Evolutionary conservation across 805 yeast species (phyloP), one percentile per base, ranked within the genome.

Genomic region (Hanseniaspora taiwanica): DNA sequence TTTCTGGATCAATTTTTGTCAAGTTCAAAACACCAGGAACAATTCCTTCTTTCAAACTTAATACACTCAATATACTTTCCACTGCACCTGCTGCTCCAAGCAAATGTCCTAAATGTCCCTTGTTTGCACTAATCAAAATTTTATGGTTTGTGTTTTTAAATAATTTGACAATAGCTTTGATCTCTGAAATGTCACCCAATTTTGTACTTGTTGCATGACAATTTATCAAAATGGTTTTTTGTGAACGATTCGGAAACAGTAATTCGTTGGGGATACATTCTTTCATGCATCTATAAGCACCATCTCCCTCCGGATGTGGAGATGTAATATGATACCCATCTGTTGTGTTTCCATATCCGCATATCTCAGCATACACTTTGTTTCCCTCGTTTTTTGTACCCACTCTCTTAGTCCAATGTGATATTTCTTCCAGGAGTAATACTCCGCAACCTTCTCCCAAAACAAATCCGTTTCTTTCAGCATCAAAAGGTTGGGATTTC

Each of bases 181-280:
- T 76, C 54, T 91, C 99, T 1, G 95, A 91, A 16, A 75, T 62
- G 53, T 91, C 99, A 4, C 99, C 99, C 3, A 87, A 61, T 6
- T 66, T 63, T 0, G 99, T 91, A 0, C 95, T 83, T 0, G 99
- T 91, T 0, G 99, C 98, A 59, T 91, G 99, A 2, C 98, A 96
- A 59, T 93, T 91, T 37, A 91, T 68, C 53, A 36, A 41, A 10
- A 37, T 20, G 14, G 29, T 41, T 2, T 37, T 21, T 14, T 14
- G 8, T 8, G 17, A 13, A 2, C 16, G 8, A 5, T 12, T 13
- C 19, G 17, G 20, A 5, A 4, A 36, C 72, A 85, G 16, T 89
- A 66, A 1, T 72, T 68, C 1, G 55, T 54, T 2, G 78, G 43
- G 1, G 65, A 65, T 18, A 0, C 97, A 94, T 69, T 72, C 71